phyloP scores from a whole-genome alignment of 352 stramenopile genomes.

The Phytophthora tentaculata region DNA sequence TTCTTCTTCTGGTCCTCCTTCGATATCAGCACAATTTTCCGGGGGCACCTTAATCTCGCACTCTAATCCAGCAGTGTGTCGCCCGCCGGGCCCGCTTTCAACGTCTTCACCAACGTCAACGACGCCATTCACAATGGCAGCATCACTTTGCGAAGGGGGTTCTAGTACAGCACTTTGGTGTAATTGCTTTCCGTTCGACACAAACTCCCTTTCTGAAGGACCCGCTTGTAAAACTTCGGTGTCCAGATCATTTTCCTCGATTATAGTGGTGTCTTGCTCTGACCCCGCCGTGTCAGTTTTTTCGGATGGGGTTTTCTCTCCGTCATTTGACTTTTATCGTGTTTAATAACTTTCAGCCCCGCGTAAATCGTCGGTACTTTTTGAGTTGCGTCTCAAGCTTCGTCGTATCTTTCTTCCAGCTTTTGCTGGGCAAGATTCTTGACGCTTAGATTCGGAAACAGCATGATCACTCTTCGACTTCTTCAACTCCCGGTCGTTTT shows the following conservation, averaged over 20 bases:
- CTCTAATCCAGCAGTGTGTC: no score
- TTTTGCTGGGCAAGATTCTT: background rate
- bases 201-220: background rate
- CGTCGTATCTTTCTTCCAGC: slow-evolving; percentile 2
- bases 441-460: background rate
- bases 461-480: background rate
- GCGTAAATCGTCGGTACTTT: background rate
- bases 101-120: background rate
- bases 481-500: background rate
- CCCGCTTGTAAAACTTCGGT: background rate
- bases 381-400: slow-evolving; percentile 14
- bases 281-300: background rate
- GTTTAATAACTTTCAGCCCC: background rate
- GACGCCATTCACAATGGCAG: background rate
- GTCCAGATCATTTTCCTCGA: background rate
- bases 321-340: background rate
- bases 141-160: no score
- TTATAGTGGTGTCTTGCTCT: background rate
- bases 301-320: background rate
- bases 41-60: no score
- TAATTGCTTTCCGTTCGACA: background rate
- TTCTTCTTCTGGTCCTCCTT: background rate
- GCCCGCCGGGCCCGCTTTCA: background rate
- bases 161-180: no score
- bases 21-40: background rate